These are phyloP conservation scores for Bauhinia variegata DNA, from an alignment of 306 rosid genomes.

Conservation along the genomic window DNA sequence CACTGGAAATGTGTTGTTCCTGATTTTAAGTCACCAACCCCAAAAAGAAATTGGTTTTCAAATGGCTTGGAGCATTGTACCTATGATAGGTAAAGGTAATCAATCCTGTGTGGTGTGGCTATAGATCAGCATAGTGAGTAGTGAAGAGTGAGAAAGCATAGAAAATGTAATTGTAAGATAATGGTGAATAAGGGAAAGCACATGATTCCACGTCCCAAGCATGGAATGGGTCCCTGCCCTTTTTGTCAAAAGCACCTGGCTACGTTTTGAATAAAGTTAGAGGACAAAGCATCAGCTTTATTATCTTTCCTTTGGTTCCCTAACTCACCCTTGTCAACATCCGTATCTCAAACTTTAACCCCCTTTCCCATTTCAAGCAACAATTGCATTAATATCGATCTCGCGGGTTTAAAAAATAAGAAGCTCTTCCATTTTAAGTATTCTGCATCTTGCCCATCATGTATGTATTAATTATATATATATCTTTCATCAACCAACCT, in stretches of 20 bases:
- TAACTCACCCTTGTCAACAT: slow-evolving; percentile 43
- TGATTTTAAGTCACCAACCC: not conserved
- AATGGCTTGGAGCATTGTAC: not conserved
- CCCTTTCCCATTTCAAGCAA: slow-evolving; percentile 38
- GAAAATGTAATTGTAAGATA: slow-evolving; percentile 10
- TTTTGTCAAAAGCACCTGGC: slow-evolving; percentile 60
- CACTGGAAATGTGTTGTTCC: not conserved
- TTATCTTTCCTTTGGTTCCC: slow-evolving; percentile 42
- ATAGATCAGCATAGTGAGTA: too few relatives aligned
- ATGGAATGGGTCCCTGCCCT: slow-evolving; percentile 47
- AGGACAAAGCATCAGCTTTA: slow-evolving; percentile 66
- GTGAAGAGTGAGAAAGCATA: too few relatives aligned
- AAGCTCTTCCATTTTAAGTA: slow-evolving; percentile 32
- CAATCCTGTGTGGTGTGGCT: not conserved
- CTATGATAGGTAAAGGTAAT: not conserved
- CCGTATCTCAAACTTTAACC: slow-evolving; percentile 31
- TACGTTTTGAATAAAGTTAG: slow-evolving; percentile 64
- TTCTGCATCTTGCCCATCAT: slow-evolving; percentile 7
- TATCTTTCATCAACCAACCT: not conserved
- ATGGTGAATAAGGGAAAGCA: slow-evolving; percentile 46
- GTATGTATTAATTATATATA: not conserved
- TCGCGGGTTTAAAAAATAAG: too few relatives aligned
- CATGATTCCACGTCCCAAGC: slow-evolving; percentile 73
- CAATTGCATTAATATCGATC: too few relatives aligned
- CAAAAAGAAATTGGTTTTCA: not conserved